Evolutionary conservation across 2,329 filamentous ascomycete species (phyloP).

Genomic region (Biscogniauxia sp.): DNA sequence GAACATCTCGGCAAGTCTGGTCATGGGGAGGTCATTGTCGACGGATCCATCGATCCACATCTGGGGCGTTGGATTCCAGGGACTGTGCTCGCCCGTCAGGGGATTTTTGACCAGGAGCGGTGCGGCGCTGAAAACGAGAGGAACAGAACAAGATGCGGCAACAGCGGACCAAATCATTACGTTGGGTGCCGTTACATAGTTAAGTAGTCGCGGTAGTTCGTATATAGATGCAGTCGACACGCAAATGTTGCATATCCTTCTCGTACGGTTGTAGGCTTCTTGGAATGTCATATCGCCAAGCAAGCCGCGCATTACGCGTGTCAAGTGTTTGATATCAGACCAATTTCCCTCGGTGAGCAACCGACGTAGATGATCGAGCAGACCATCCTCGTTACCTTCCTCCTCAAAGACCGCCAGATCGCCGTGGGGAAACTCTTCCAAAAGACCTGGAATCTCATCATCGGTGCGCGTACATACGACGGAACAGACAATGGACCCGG

Average conservation of each 20-base stretch:
- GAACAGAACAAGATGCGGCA: conserved; percentile 92
- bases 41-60: conserved; percentile 94
- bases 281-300: conserved; percentile 92
- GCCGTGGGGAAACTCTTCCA: conserved; percentile 73
- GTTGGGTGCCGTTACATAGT: conserved; percentile 90
- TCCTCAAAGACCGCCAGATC: conserved; percentile 78
- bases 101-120: conserved; percentile 83
- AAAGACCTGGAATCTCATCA: conserved; percentile 69
- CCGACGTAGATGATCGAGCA: conserved; percentile 67
- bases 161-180: conserved; percentile 97
- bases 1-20: conserved; percentile 87
- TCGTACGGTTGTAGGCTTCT: conserved; percentile 92
- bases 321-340: conserved; percentile 80
- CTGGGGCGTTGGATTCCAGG: conserved; percentile 84
- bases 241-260: conserved; percentile 88
- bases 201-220: conserved; percentile 81
- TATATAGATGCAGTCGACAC: conserved; percentile 86
- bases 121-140: conserved; percentile 77
- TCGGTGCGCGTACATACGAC: conserved; percentile 77
- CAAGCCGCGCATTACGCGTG: conserved; percentile 74
- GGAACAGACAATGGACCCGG: conserved; percentile 81
- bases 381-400: conserved; percentile 53
- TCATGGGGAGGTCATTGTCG: conserved; percentile 91
- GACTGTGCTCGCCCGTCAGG: conserved; percentile 69
- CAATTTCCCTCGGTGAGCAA: conserved; percentile 79